Conservation (phyloP, 1,284 basidiomycete species). For the Ceratobasidium theobromae region DNA sequence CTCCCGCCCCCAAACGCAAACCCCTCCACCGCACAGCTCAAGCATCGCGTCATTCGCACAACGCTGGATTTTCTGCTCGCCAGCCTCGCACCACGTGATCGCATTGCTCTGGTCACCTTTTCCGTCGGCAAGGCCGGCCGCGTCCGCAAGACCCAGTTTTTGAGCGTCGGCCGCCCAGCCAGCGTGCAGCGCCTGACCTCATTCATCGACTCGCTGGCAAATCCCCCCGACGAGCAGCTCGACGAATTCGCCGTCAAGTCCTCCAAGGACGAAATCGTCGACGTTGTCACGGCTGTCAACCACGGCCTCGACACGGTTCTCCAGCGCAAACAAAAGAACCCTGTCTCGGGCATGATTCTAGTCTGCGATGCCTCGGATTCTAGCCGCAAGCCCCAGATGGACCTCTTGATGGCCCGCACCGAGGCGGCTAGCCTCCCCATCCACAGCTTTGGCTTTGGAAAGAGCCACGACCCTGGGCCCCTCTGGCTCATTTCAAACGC, state of each 20-base stretch:
- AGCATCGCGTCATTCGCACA: slow-evolving; percentile 79
- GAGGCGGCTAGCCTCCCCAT: slow-evolving; percentile 92
- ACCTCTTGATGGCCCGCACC: slow-evolving; percentile 90
- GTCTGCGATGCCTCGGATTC: slow-evolving; percentile 90
- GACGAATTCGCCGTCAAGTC: slow-evolving; percentile 79
- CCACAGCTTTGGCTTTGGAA: slow-evolving; percentile 95
- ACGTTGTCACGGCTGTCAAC: slow-evolving; percentile 95
- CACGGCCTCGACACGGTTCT: slow-evolving; percentile 90
- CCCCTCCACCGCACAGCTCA: slow-evolving; percentile 75
- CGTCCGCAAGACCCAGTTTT: slow-evolving; percentile 86
- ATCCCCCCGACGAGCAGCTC: slow-evolving; percentile 42
- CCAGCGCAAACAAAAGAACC: slow-evolving; percentile 89
- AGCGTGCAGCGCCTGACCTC: slow-evolving; percentile 69
- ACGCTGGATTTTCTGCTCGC: slow-evolving; percentile 83
- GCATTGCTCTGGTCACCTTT: slow-evolving; percentile 85
- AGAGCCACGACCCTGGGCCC: slow-evolving; percentile 95
- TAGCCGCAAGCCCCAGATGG: slow-evolving; percentile 96
- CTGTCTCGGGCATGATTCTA: slow-evolving; percentile 86
- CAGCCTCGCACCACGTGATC: slow-evolving; percentile 71
- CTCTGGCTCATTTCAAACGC: slow-evolving; percentile 99
- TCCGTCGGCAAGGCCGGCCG: slow-evolving; percentile 77
- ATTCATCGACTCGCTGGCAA: slow-evolving; percentile 72
- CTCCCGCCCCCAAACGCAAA: slow-evolving; percentile 64
- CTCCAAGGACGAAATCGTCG: slow-evolving; percentile 84
- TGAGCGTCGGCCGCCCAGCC: slow-evolving; percentile 67